Evolutionary conservation across 2,329 filamentous ascomycete genomes (phyloP), one percentile per base, ranked within the genome.

Genomic region (Stagonosporopsis rhizophila): DNA sequence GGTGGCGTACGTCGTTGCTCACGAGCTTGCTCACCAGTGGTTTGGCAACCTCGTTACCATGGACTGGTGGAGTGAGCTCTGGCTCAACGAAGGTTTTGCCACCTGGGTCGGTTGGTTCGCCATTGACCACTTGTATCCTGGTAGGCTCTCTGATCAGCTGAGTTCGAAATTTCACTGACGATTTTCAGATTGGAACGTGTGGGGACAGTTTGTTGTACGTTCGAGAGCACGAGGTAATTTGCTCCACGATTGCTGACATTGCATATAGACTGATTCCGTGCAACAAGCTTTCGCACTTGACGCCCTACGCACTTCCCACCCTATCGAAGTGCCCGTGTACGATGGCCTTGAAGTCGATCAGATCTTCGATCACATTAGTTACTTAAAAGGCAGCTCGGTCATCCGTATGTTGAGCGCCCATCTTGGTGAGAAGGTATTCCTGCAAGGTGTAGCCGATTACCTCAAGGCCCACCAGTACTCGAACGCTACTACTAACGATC

Each of bases 61-160:
- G 92, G 91, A 96, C 75, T 96, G 92, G 92, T 95, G 91, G 91
- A 91, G 89, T 72, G 90, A 96, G 73, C 78, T 80, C 60, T 96
- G 92, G 92, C 84, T 96, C 48, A 96, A 96, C 71, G 94, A 98
- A 78, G 93, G 93, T 12, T 99, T 99, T 73, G 95, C 95, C 38
- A 99, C 95, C 3, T 98, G 94, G 94, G 94, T 97, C 39, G 95
- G 94, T 48, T 99, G 94, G 94, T 85, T 93, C 59, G 93, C 92
- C 9, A 87, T 93, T 56, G 91, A 98, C 73, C 85, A 96, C 73
- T 86, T 98, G 52, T 91, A 98, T 77, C 95, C 95, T 3, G 82
- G 83, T 85, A 77, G 61, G 77, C 62, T 20, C 14, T 11, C 12
- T 14, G 3, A 38, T 1, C 37, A 40, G 7, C 8, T n/a, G 3